phyloP scores from a whole-genome alignment of 768 basidiomycete genomes.

The Russula abietina region DNA sequence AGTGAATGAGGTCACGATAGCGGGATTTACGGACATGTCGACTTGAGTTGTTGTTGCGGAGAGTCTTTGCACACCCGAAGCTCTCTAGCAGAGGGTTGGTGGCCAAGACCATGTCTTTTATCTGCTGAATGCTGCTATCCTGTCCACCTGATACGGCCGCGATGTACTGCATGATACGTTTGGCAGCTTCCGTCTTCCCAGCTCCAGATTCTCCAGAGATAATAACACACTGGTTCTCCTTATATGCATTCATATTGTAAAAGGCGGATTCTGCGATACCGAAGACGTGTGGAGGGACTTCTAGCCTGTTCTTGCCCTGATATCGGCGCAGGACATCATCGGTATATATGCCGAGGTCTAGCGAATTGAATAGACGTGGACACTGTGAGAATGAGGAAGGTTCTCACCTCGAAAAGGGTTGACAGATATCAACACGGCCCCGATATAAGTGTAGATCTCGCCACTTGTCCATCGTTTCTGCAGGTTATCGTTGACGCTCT shows the following conservation, averaged over 20 bases:
- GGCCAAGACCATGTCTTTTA: conserved; percentile 99
- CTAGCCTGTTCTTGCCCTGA: conserved; percentile 94
- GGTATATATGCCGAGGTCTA: conserved; percentile 97
- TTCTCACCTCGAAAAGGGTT: conserved; percentile 87
- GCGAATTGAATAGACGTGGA: background rate
- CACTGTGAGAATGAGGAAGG: background rate
- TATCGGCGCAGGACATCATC: conserved; percentile 80
- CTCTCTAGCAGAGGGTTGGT: conserved; percentile 97
- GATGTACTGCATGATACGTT: conserved; percentile 99
- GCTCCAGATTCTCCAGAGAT: conserved; percentile 99
- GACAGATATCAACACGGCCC: conserved; percentile 97
- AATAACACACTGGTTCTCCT: conserved; percentile 99
- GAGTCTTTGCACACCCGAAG: conserved; percentile 98
- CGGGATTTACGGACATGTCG: conserved; percentile 68
- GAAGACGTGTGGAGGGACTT: conserved; percentile 97
- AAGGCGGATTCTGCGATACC: conserved; percentile 94
- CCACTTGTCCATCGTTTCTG: conserved; percentile 92
- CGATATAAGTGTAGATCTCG: conserved; percentile 99
- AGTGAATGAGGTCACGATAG: conserved; percentile 21
- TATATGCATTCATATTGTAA: conserved; percentile 99
- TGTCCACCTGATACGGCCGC: conserved; percentile 90
- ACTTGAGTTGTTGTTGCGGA: conserved; percentile 98
- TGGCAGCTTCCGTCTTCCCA: conserved; percentile 98
- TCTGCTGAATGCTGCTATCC: conserved; percentile 89
- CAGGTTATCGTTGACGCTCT: conserved; percentile 95